A percentile compares a stretch with the other conserved stretches of the same genome.
These are phyloP conservation scores for Chlorella sp. DNA, from an alignment of 139 green algal species.

Conservation along the genomic window DNA sequence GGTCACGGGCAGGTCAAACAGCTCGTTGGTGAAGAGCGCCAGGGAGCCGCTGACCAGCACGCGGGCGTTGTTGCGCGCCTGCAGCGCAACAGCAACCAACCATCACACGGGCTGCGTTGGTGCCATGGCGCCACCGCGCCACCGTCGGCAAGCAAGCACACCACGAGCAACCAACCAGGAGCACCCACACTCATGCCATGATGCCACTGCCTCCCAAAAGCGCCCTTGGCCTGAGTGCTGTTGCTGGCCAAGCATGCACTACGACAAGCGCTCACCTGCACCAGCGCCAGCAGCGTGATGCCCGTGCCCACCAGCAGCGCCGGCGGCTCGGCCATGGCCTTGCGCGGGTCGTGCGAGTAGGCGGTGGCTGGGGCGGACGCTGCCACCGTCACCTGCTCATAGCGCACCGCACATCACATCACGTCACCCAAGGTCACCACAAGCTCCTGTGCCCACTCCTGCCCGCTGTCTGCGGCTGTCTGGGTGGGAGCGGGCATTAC, in stretches of 20 bases:
- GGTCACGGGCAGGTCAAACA: slow-evolving; percentile 34
- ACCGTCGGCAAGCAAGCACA: neutral
- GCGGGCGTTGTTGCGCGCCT: slow-evolving; percentile 84
- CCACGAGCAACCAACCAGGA: neutral
- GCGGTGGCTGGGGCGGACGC: slow-evolving; percentile 31
- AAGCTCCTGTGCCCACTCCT: too few species aligned
- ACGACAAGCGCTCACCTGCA: too few species aligned
- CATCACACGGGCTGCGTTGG: too few species aligned
- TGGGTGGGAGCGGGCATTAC: too few species aligned
- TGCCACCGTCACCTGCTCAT: slow-evolving; percentile 36
- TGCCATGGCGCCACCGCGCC: too few species aligned
- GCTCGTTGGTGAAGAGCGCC: slow-evolving; percentile 69
- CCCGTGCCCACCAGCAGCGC: slow-evolving; percentile 33
- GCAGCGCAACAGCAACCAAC: too few species aligned
- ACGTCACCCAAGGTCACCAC: too few species aligned
- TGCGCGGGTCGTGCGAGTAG: slow-evolving; percentile 43
- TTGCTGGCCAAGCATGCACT: too few species aligned
- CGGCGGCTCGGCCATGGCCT: slow-evolving; percentile 26
- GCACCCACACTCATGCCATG: too few species aligned
- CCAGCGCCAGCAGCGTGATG: slow-evolving; percentile 46
- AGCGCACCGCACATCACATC: neutral
- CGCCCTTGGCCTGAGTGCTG: too few species aligned
- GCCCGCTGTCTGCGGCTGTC: too few species aligned
- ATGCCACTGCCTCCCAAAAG: too few species aligned
- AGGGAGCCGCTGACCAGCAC: slow-evolving; percentile 74